Base-by-base conservation (phyloP, 225 moss, liverwort and hornwort species). In the Thuidium tamariscinum region DNA sequence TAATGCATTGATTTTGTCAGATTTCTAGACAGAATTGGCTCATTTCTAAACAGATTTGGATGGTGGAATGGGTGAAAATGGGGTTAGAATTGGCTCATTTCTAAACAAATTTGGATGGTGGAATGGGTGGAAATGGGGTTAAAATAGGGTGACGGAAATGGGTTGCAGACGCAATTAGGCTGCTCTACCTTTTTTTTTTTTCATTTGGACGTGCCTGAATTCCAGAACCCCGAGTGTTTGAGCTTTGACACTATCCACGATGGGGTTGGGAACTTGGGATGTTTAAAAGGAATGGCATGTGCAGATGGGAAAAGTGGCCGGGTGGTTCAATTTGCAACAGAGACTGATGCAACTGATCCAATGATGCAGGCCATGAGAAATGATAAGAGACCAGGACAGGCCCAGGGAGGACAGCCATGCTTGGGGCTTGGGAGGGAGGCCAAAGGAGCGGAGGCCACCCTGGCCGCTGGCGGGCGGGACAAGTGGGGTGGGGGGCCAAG, bases 141-240 rank as follows among this genome's bases (percentile, higher is more conserved):
- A n/a, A n/a, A n/a, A n/a, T n/a, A n/a, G n/a, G n/a, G n/a, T n/a
- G n/a, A n/a, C n/a, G n/a, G n/a, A n/a, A n/a, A n/a, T n/a, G n/a
- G n/a, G n/a, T n/a, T n/a, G n/a, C n/a, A n/a, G n/a, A n/a, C n/a
- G n/a, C n/a, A n/a, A n/a, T n/a, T n/a, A n/a, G n/a, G n/a, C n/a
- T n/a, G n/a, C n/a, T n/a, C n/a, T n/a, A n/a, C n/a, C n/a, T n/a
- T n/a, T n/a, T n/a, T n/a, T n/a, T n/a, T n/a, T n/a, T n/a, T n/a
- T n/a, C n/a, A n/a, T 1, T 46, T 71, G 71, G 16, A 44, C 16
- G 6, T 29, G 71, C 29, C 42, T 69, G 25, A 16, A 71, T 27
- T 16, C 27, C 0, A 1, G 16, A 70, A 26, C 44, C 0, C 0
- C 2, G 1, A 1, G 27, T 9, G 3, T 44, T 72, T 37, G 39